Conservation (phyloP, 371 early-diverging fungal genomes). For the Catenaria anguillulae region DNA sequence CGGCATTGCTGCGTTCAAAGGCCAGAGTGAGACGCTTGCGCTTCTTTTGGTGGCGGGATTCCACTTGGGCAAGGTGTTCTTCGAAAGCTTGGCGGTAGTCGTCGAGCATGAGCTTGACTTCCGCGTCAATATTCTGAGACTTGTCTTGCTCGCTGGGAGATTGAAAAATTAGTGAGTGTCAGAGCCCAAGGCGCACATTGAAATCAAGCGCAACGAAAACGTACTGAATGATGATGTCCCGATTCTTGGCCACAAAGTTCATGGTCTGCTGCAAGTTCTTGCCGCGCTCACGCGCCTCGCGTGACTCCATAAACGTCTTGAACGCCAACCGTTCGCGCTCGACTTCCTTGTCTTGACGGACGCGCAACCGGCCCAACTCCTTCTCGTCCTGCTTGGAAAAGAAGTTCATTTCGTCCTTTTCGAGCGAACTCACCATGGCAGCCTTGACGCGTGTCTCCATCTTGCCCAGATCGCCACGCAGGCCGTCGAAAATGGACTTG, state of each 20-base stretch:
- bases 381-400: background rate
- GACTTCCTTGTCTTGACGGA: background rate
- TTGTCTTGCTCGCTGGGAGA: constrained; percentile 11
- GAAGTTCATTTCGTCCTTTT: background rate
- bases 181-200: too few relatives aligned
- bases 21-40: constrained; percentile 13
- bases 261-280: background rate
- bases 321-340: background rate
- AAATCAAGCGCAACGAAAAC: background rate
- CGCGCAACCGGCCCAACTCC: background rate
- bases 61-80: constrained; percentile 12
- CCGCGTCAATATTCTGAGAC: constrained; percentile 6
- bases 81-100: constrained; percentile 13
- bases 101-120: constrained; percentile 10
- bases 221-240: constrained; percentile 6
- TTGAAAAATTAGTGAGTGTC: background rate
- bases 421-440: background rate
- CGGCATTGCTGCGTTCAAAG: constrained; percentile 16
- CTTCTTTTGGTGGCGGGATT: constrained; percentile 17
- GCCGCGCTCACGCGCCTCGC: background rate
- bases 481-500: background rate
- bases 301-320: background rate
- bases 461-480: background rate
- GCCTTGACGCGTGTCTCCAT: background rate
- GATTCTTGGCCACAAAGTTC: constrained; percentile 4